Conservation (phyloP, 139 green algal species). For the Monoraphidium neglectum region DNA sequence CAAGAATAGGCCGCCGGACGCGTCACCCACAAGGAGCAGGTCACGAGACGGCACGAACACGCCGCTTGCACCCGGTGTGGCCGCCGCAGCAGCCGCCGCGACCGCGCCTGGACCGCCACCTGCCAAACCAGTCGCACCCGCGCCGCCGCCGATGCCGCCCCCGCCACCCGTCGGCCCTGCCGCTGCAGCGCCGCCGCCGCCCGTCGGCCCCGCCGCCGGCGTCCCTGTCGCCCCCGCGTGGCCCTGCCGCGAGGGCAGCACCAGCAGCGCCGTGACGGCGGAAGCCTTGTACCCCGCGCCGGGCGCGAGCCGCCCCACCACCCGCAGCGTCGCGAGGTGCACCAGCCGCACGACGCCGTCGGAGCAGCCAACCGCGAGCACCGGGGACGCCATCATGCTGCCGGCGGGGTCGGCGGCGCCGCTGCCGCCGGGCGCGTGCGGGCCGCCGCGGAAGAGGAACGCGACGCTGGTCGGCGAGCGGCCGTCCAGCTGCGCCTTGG, state of each 20-base stretch:
- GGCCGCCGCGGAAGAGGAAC: constrained; percentile 44
- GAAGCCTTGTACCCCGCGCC: not conserved
- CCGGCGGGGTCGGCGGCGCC: constrained; percentile 15
- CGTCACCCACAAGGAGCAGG: constrained; percentile 18
- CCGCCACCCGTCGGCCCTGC: not conserved
- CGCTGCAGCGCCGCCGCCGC: not conserved
- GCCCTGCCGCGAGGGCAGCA: constrained; percentile 14
- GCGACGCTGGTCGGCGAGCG: constrained; percentile 38
- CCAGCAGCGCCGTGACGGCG: constrained; percentile 26
- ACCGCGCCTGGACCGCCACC: not conserved
- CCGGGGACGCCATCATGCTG: constrained; percentile 42
- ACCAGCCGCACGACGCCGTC: constrained; percentile 54
- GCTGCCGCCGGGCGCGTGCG: not conserved
- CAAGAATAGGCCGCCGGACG: constrained; percentile 23
- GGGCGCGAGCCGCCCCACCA: not conserved
- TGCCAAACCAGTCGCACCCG: not conserved
- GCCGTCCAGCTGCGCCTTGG: constrained; percentile 37
- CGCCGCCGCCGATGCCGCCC: not conserved
- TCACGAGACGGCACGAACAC: constrained; percentile 17
- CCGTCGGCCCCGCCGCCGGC: not conserved
- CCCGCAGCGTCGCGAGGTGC: constrained; percentile 40
- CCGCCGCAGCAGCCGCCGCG: not conserved
- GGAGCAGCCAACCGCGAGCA: constrained; percentile 52
- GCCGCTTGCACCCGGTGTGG: not conserved
- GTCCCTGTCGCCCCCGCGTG: not conserved